These are phyloP conservation scores for Myxozyma sirexii DNA, from an alignment of 805 yeast genomes.

Conservation along the genomic window DNA sequence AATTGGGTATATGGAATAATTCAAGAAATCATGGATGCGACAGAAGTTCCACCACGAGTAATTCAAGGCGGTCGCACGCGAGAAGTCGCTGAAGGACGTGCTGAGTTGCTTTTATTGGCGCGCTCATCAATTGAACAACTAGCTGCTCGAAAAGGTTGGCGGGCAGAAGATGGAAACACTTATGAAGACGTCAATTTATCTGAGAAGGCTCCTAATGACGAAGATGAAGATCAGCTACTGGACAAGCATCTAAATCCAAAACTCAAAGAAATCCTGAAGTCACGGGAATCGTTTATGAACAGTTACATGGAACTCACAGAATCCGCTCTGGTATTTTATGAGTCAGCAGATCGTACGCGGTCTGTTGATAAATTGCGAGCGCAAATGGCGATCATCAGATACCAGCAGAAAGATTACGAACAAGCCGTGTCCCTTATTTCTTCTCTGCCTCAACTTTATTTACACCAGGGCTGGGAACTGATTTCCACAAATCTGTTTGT, in stretches of 20 bases:
- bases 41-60: constrained; percentile 37
- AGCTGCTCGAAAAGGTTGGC: constrained; percentile 32
- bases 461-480: constrained; percentile 70
- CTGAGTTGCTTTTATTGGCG: constrained; percentile 47
- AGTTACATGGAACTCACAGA: constrained; percentile 59
- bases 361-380: constrained; percentile 73
- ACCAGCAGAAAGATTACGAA: constrained; percentile 57
- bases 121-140: constrained; percentile 46
- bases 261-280: constrained; percentile 38
- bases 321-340: constrained; percentile 56
- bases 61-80: constrained; percentile 40
- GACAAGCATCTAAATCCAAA: constrained; percentile 28
- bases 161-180: constrained; percentile 2
- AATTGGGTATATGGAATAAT: constrained; percentile 45
- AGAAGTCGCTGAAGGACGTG: constrained; percentile 46
- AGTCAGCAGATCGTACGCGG: constrained; percentile 57
- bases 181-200: constrained; percentile 27
- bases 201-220: neutral
- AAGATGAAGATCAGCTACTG: constrained; percentile 16
- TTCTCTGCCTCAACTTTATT: constrained; percentile 69
- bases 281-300: constrained; percentile 45
- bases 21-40: constrained; percentile 48
- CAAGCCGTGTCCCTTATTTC: constrained; percentile 66
- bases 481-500: constrained; percentile 69
- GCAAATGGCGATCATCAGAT: constrained; percentile 75